Evolutionary conservation across 1,139 yeast genomes (phyloP), one percentile per base, ranked within the genome.

Genomic region (Hemisphaericaspora xylofermentans): DNA sequence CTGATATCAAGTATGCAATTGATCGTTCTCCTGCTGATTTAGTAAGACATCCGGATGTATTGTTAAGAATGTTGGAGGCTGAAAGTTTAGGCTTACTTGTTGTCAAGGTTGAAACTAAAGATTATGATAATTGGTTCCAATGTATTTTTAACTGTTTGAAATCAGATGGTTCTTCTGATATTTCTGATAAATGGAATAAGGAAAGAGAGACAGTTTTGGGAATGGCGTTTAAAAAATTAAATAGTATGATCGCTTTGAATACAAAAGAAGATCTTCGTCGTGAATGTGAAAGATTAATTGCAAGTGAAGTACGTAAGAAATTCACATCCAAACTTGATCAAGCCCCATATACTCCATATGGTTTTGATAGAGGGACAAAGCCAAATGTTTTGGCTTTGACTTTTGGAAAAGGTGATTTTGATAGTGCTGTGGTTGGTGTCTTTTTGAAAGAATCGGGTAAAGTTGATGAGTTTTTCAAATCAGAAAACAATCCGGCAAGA

Each of bases 11-110:
- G 60, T 94, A 93, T 61, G 95, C 96, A 14, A 77, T 81, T 42
- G 86, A 88, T 61, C 77, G 94, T 55, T 74, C 88, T 1, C 84
- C 93, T 9, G 76, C 76, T 9, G 93, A 89, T 45, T 77, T 94
- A 53, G 77, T 80, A 3, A 72, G 71, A 34, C 74, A 80, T 40
- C 98, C 98, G 0, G 95, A 88, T 54, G 68, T 85, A 22, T 86
- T 86, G 50, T 71, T 94, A 54, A 78, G 95, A 55, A 93, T 93
- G 96, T 67, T 91, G 40, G 91, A 86, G 56, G 98, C 98, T 1
- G 98, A 93, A 59, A 63, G 66, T 61, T 53, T 78, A 66, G 77
- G 95, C 66, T 60, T 75, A 39, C 66, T 74, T 12, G 73, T 72
- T 22, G 61, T 78, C 31, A 68, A 71, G 41, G 74, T 78, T 35